phyloP scores from a whole-genome alignment of 257 asterid genomes.

The Gardenia jasminoides region DNA sequence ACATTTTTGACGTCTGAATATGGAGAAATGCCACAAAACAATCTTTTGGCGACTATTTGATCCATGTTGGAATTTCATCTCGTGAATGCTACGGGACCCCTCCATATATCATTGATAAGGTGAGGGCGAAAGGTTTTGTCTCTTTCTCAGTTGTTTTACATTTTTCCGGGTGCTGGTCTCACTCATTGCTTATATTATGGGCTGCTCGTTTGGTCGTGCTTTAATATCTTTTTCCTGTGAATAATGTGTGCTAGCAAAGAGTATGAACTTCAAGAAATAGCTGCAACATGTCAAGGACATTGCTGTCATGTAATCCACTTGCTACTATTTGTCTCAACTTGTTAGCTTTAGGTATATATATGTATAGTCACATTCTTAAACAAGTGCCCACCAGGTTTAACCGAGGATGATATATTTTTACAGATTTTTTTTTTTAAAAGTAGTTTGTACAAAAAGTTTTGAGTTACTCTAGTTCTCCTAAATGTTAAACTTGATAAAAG shows the following conservation, averaged over 20 bases:
- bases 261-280: background rate
- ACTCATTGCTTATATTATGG: background rate
- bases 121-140: constrained; percentile 1
- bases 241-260: background rate
- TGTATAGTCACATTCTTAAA: too few relatives aligned
- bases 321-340: too few relatives aligned
- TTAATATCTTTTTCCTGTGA: background rate
- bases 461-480: too few relatives aligned
- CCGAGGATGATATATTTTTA: too few relatives aligned
- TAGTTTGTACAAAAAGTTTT: too few relatives aligned
- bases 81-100: constrained; percentile 12
- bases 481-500: too few relatives aligned
- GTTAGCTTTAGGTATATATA: too few relatives aligned
- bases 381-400: too few relatives aligned
- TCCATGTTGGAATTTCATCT: background rate
- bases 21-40: background rate
- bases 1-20: background rate
- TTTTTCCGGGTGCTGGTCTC: background rate
- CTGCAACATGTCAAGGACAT: too few relatives aligned
- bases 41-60: background rate
- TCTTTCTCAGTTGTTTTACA: background rate
- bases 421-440: too few relatives aligned
- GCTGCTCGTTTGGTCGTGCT: background rate
- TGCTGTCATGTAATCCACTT: too few relatives aligned
- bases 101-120: background rate